Percentiles rank a stretch among this genome's conserved stretches.
These are phyloP conservation scores for Magnusiomyces tetraspermus DNA, from an alignment of 1,139 yeast species.

Conservation along the genomic window DNA sequence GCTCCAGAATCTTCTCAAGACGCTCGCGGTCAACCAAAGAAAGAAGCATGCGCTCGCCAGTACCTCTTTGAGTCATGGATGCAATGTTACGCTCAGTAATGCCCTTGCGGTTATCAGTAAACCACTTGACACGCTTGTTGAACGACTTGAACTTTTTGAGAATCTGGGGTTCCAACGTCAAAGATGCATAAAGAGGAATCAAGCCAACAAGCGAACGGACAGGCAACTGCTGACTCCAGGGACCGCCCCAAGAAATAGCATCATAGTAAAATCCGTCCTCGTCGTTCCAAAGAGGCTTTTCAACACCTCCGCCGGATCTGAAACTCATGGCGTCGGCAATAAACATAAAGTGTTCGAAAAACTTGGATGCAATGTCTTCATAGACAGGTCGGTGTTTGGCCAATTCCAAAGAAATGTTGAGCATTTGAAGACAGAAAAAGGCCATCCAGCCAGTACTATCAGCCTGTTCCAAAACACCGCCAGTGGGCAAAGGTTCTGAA, in stretches of 20 bases:
- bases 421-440: constrained; percentile 82
- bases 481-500: constrained; percentile 91
- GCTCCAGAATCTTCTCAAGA: constrained; percentile 61
- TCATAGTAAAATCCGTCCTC: constrained; percentile 85
- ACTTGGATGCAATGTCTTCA: constrained; percentile 91
- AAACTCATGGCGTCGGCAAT: constrained; percentile 95
- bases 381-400: constrained; percentile 81
- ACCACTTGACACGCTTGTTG: constrained; percentile 81
- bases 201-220: constrained; percentile 88
- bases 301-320: constrained; percentile 42
- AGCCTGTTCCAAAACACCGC: constrained; percentile 87
- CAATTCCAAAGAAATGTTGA: constrained; percentile 84
- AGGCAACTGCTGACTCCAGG: constrained; percentile 62
- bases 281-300: constrained; percentile 80
- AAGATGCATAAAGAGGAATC: constrained; percentile 84
- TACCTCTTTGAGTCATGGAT: constrained; percentile 76
- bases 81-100: constrained; percentile 86
- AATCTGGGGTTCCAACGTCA: constrained; percentile 82
- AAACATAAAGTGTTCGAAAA: constrained; percentile 85
- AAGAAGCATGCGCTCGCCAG: constrained; percentile 72
- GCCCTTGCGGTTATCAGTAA: constrained; percentile 58
- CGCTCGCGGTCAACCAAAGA: constrained; percentile 80
- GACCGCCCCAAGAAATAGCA: constrained; percentile 79
- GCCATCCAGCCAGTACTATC: constrained; percentile 99
- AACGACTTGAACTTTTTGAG: constrained; percentile 74